Evolutionary conservation across 2,329 filamentous ascomycete species (phyloP).

Genomic region (Piedraia hortae): DNA sequence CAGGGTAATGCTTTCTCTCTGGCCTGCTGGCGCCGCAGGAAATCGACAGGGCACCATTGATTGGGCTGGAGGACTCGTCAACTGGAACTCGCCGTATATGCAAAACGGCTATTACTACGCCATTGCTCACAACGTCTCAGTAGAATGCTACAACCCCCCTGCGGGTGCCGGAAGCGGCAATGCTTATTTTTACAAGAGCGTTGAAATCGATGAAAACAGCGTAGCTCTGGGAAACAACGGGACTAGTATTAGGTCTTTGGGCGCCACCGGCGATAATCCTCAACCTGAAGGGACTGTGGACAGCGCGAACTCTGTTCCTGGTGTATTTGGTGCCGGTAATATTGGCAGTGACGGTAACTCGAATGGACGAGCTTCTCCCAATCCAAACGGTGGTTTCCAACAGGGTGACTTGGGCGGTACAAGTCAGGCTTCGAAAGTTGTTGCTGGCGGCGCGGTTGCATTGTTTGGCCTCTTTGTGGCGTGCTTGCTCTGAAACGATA

Average conservation of each 20-base stretch:
- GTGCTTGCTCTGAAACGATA: slow-evolving; percentile 12
- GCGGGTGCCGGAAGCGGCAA: slow-evolving; percentile 32
- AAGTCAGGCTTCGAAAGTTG: slow-evolving; percentile 7
- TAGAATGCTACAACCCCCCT: slow-evolving; percentile 71
- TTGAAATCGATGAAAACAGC: slow-evolving; percentile 42
- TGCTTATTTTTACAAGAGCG: slow-evolving; percentile 49
- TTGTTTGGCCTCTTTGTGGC: slow-evolving; percentile 14
- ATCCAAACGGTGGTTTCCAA: slow-evolving; percentile 7
- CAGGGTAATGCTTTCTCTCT: slow-evolving; percentile 78
- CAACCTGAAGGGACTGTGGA: slow-evolving; percentile 13
- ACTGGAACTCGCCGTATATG: slow-evolving; percentile 67
- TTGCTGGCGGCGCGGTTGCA: slow-evolving; percentile 13
- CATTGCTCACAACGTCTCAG: slow-evolving; percentile 44
- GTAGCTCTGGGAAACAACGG: slow-evolving; percentile 46
- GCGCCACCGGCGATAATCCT: slow-evolving; percentile 53
- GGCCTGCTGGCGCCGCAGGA: slow-evolving; percentile 60
- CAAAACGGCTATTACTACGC: slow-evolving; percentile 77
- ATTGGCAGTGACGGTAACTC: slow-evolving; percentile 17
- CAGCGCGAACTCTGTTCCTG: slow-evolving; percentile 24
- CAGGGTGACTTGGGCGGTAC: slow-evolving; percentile 8
- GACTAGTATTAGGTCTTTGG: slow-evolving; percentile 52
- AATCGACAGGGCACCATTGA: slow-evolving; percentile 65
- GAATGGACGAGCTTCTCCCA: slow-evolving; percentile 4
- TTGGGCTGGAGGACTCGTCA: slow-evolving; percentile 75
- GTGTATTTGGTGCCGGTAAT: slow-evolving; percentile 20